Evolutionary conservation across 805 yeast species (phyloP).

Genomic region (Wickerhamomyces pijperi): DNA sequence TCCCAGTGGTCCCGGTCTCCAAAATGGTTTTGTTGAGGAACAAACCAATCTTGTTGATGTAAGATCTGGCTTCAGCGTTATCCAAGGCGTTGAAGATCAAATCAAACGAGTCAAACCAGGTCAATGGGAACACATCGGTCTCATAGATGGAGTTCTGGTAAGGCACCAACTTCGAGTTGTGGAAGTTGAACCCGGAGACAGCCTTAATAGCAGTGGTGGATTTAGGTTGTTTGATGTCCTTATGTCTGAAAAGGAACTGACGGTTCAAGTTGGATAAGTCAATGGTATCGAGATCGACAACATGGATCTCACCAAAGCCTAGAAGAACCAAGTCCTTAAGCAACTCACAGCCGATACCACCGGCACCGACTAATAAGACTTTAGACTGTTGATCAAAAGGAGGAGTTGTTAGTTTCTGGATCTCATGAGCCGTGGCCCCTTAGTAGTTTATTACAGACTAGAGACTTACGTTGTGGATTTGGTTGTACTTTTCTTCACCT

Average conservation of each 20-base stretch:
- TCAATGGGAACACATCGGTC: constrained; percentile 50
- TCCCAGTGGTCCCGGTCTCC: constrained; percentile 95
- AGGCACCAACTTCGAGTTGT: constrained; percentile 52
- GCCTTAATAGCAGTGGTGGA: constrained; percentile 78
- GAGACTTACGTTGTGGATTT: constrained; percentile 6
- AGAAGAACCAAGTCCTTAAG: constrained; percentile 68
- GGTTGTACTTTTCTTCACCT: constrained; percentile 5
- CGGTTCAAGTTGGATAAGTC: constrained; percentile 87
- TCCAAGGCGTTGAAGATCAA: constrained; percentile 88
- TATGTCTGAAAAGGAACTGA: constrained; percentile 81
- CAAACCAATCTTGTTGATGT: constrained; percentile 76
- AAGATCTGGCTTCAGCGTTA: constrained; percentile 82
- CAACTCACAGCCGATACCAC: constrained; percentile 93
- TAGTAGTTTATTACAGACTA: neutral
- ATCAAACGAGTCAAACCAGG: constrained; percentile 71
- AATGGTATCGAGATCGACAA: constrained; percentile 92
- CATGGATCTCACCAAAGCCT: constrained; percentile 79
- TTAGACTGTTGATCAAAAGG: no score
- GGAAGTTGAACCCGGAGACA: constrained; percentile 61
- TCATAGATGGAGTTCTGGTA: constrained; percentile 87
- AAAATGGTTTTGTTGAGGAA: constrained; percentile 65
- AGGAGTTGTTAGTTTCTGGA: no score
- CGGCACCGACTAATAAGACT: constrained; percentile 85
- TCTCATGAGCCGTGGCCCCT: no score
- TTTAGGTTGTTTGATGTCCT: constrained; percentile 84